A percentile compares a stretch with the other conserved stretches of the same genome.
phyloP scores from a whole-genome alignment of 2,329 filamentous ascomycete genomes.

The Canariomyces notabilis region DNA sequence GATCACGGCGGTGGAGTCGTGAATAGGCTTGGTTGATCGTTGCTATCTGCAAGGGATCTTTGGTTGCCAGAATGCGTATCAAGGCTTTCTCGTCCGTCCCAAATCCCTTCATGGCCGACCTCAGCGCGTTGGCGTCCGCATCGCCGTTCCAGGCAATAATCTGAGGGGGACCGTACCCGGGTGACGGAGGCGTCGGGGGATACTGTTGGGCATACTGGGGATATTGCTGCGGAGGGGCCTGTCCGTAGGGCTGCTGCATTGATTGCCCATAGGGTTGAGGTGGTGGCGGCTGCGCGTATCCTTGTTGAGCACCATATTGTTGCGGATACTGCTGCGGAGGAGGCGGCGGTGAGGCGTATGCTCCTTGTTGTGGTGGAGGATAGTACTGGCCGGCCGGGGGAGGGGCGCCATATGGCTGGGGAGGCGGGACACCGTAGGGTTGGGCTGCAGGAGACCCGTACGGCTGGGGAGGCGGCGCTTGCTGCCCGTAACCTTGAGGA shows the following conservation, averaged over 20 bases:
- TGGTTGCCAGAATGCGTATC: constrained; percentile 63
- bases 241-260: constrained; percentile 32
- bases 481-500: constrained; percentile 12
- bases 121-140: constrained; percentile 64
- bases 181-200: constrained; percentile 59
- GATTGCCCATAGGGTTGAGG: constrained; percentile 21
- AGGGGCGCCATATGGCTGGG: constrained; percentile 20
- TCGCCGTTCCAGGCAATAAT: constrained; percentile 64
- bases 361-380: constrained; percentile 30
- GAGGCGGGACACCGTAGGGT: constrained; percentile 1
- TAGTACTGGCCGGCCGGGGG: constrained; percentile 29
- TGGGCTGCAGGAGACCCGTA: not conserved
- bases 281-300: constrained; percentile 14
- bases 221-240: constrained; percentile 29
- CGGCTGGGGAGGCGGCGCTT: constrained; percentile 1
- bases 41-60: constrained; percentile 74
- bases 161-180: constrained; percentile 70
- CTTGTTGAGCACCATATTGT: constrained; percentile 14
- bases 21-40: constrained; percentile 63
- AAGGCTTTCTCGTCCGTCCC: constrained; percentile 80
- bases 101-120: constrained; percentile 83
- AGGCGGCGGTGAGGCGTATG: constrained; percentile 18
- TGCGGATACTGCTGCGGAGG: constrained; percentile 14
- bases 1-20: constrained; percentile 57
- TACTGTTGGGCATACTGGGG: constrained; percentile 30